Percentiles rank a stretch among this genome's conserved stretches.
Evolutionary conservation across 2,329 filamentous ascomycete genomes (phyloP).

Genomic region (Talaromyces sp.): DNA sequence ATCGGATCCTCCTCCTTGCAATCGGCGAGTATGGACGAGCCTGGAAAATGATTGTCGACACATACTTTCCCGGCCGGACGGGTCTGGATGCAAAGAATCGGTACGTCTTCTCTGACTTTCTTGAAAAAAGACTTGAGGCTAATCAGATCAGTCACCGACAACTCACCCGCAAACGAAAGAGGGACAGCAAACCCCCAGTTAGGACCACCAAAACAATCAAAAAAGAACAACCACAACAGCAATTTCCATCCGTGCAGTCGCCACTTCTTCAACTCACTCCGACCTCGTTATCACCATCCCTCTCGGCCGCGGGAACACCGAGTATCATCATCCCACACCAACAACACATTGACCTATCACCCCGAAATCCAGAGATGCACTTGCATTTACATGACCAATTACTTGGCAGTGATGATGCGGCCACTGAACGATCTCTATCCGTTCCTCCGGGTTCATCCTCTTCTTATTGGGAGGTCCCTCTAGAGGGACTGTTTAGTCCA

Average conservation of each 20-base stretch:
- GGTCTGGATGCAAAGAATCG: conserved; percentile 21
- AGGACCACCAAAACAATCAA: not conserved
- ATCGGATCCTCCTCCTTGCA: conserved; percentile 15
- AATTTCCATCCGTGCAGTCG: not conserved
- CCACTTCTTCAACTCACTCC: conserved; percentile 1
- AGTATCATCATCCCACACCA: not conserved
- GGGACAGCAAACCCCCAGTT: conserved; percentile 3
- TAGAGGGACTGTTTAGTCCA: conserved; percentile 17
- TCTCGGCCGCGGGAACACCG: not conserved
- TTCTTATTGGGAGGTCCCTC: conserved; percentile 12
- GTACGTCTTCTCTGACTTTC: not conserved
- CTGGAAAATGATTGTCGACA: conserved; percentile 22
- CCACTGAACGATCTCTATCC: conserved; percentile 8
- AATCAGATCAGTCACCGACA: conserved; percentile 16
- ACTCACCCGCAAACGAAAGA: conserved; percentile 19
- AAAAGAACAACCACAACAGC: conserved; percentile 1
- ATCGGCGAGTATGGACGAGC: conserved; percentile 18
- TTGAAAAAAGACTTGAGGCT: not conserved
- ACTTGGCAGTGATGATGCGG: not conserved
- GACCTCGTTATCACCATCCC: not conserved
- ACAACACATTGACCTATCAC: not conserved
- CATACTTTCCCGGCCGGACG: conserved; percentile 21
- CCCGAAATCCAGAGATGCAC: not conserved
- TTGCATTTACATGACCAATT: not conserved
- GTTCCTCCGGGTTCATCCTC: not conserved